These are phyloP conservation scores for Leishmania turanica DNA, from an alignment of 208 protist species.

Conservation along the genomic window DNA sequence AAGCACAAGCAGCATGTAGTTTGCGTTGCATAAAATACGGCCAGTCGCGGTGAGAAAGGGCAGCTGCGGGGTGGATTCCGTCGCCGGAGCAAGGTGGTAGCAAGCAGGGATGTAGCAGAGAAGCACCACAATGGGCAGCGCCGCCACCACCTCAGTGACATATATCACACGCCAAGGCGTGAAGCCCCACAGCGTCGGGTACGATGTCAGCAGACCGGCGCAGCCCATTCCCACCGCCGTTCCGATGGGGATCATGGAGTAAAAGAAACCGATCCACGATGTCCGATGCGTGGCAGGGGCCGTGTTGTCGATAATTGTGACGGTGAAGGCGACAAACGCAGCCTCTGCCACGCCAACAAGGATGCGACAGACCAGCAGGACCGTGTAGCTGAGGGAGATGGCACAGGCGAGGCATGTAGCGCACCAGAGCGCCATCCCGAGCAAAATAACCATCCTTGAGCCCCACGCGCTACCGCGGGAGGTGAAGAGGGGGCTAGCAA, in stretches of 20 bases:
- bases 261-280: slow-evolving; percentile 85
- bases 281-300: slow-evolving; percentile 63
- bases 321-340: slow-evolving; percentile 76
- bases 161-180: slow-evolving; percentile 63
- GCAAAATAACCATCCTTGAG: slow-evolving; percentile 48
- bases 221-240: slow-evolving; percentile 74
- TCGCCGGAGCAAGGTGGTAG: slow-evolving; percentile 15
- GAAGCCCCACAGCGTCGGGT: slow-evolving; percentile 13
- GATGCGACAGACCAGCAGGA: slow-evolving; percentile 54
- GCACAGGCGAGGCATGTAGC: slow-evolving; percentile 48
- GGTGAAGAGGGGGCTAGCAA: slow-evolving; percentile 69
- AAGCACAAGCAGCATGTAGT: slow-evolving; percentile 69
- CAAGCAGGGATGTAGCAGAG: slow-evolving; percentile 42
- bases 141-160: slow-evolving; percentile 48
- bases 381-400: slow-evolving; percentile 47
- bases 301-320: slow-evolving; percentile 85
- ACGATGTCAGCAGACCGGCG: slow-evolving; percentile 56
- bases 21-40: slow-evolving; percentile 49
- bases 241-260: slow-evolving; percentile 85
- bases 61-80: neutral
- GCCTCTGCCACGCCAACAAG: slow-evolving; percentile 84
- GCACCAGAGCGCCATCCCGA: slow-evolving; percentile 70
- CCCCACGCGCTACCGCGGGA: slow-evolving; percentile 37
- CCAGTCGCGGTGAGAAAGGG: slow-evolving; percentile 26
- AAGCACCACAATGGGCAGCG: slow-evolving; percentile 43